Base-by-base conservation (phyloP, 75 land plant genomes). In the Selaginella tamariscina region DNA sequence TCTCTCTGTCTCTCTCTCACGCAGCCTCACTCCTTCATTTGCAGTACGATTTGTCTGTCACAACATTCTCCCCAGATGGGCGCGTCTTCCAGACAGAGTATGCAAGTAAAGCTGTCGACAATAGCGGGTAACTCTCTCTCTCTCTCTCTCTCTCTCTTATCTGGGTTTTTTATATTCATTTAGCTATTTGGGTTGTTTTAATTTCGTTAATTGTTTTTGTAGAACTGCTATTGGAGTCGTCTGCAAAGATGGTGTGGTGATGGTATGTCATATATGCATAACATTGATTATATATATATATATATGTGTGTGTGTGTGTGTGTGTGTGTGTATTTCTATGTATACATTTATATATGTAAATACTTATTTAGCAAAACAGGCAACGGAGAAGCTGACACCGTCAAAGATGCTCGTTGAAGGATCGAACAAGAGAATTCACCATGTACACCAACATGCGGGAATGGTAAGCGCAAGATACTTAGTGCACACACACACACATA, bases 41-140 rank as follows among this genome's bases (percentile, higher is more conserved):
- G n/a, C n/a, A 73, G 20, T 93, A 93, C 75, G 98, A 93, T 82
- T 81, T 93, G n/a, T 93, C 98, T 30, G 98, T 93, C 54, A 93
- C 98, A 31, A 93, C 98, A 21, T 93, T 93, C 84, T 93, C 98
- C 22, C 98, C 98, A 33, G 98, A 93, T 56, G 98, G 98, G 1
- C 84, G 98, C 11, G 98, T 93, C 33, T 93, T 93, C 73, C 98
- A 93, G 83, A 87, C 89, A 79, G 98, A 93, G 65, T 93, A 93
- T 73, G 98, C 98, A 20, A 84, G 86, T 54, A 92, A 92, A 63
- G 97, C 97, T 55, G 94, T 92, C 65, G 97, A 92, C 74, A 92
- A 92, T 74, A 92, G 95, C 78, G 97, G 97, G 96, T 91, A 49
- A 24, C 70, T 5, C 0, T 22, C n/a, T 21, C 8, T 31, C 1